Base-by-base conservation (phyloP, 139 green algal species). In the Asterochloris erici region DNA sequence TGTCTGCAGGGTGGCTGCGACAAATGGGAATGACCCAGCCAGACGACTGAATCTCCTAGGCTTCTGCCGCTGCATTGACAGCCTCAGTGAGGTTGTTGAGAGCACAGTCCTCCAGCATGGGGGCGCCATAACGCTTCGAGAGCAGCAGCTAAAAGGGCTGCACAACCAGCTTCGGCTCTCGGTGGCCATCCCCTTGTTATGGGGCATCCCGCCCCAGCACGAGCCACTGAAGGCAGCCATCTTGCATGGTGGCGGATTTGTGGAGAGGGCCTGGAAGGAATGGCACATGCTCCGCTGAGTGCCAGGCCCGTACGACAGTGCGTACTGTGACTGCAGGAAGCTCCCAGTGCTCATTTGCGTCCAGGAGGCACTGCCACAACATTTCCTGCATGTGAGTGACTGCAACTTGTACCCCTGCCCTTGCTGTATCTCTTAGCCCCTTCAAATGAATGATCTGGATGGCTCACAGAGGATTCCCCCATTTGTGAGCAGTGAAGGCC, bases 131-230 rank as follows among this genome's bases (percentile, higher is more conserved):
- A 79, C 92, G 60, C 60, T 85, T 54, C 76, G 89, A 19, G 80
- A 93, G 75, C 78, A 88, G 28, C 73, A 92, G 78, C 71, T 71
- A 79, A 90, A 86, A 60, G 87, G 89, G 4, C 74, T 97, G 26
- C 85, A 93, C 74, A 91, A 96, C 81, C 74, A 74, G 17, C 86
- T 96, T 60, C 74, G 79, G 63, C 88, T 97, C 78, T 92, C 85
- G 0, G 89, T 97, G 14, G 86, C 91, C 27, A 81, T 97, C 13
- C 93, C 93, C 0, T 84, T 91, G n/a, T 86, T 97, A 61, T 97
- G 89, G 81, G 94, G 94, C 60, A 86, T 97, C 27, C 94, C 93
- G 12, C 93, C 93, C 10, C 85, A 93, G 63, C 74, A 91, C 29
- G 93, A 97, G 21, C 81, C 74, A 9, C 85, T 96, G 66, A 91